Evolutionary conservation across 1,139 yeast genomes (phyloP).

Genomic region (Taiozyma sp.): DNA sequence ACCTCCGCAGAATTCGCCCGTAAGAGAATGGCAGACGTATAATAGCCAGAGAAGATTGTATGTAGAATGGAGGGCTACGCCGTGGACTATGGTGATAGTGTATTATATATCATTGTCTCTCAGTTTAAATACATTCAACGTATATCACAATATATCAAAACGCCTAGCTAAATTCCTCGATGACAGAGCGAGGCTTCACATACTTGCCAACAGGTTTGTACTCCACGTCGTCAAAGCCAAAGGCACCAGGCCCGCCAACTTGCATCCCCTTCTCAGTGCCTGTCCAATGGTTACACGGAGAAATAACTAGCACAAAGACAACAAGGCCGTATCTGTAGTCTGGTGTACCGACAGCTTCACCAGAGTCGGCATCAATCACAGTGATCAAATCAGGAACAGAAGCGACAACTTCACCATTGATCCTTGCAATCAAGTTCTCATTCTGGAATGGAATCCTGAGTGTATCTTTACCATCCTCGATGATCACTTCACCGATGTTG

Average conservation of each 20-base stretch:
- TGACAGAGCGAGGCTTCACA: slow-evolving; percentile 33
- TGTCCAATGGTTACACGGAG: slow-evolving; percentile 38
- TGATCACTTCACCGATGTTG: slow-evolving; percentile 41
- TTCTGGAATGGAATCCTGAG: slow-evolving; percentile 41
- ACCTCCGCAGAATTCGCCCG: not conserved
- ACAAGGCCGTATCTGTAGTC: slow-evolving; percentile 41
- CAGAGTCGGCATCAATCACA: slow-evolving; percentile 37
- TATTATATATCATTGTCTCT: not conserved
- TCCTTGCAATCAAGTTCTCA: slow-evolving; percentile 33
- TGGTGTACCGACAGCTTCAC: slow-evolving; percentile 45
- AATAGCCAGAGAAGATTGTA: no score
- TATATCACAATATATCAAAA: no score
- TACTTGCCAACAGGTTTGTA: slow-evolving; percentile 35
- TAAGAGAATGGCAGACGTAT: not conserved
- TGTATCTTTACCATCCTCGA: slow-evolving; percentile 28
- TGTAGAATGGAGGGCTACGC: no score
- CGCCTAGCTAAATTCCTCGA: slow-evolving; percentile 30
- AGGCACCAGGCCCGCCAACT: slow-evolving; percentile 37
- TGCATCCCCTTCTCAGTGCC: slow-evolving; percentile 30
- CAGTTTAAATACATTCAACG: no score
- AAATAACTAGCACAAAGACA: slow-evolving; percentile 37
- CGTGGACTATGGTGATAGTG: not conserved
- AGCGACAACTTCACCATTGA: slow-evolving; percentile 26
- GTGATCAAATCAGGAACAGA: slow-evolving; percentile 45
- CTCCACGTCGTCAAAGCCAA: slow-evolving; percentile 30